Base-by-base conservation (phyloP, 2,329 filamentous ascomycete genomes). In the Colletotrichum horii region DNA sequence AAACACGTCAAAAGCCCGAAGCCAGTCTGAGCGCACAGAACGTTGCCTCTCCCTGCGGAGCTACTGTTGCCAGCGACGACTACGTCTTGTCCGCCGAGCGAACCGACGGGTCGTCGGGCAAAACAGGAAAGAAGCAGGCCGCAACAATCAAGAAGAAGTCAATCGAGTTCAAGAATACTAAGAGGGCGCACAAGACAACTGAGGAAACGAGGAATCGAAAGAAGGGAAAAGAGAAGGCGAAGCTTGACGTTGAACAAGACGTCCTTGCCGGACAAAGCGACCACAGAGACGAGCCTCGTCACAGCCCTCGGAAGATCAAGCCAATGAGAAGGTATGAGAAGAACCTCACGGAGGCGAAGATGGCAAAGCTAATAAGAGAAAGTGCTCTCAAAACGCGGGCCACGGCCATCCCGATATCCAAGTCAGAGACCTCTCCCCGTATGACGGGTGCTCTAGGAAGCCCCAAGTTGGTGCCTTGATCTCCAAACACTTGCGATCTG, bases 51-150 rank as follows among this genome's bases (percentile, higher is more conserved):
- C 66, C 71, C 8, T 34, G 65, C 4, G 24, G 76, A 34, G 84
- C 84, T 15, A 85, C 84, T 3, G 83, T 86, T 6, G 81, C 83
- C 55, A 85, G 81, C 32, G 83, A 86, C 38, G 84, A 85, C 68
- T 85, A 81, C 34, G 76, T 82, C 9, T 64, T 78, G 7, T 48
- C 71, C 7, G n/a, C 38, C 11, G 48, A 72, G n/a, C 30, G 48
- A 19, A 38, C 11, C n/a, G 16, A 36, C 15, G 36, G 14, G 16
- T n/a, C 8, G 16, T 8, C 55, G 5, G 11, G 7, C 12, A 38
- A 16, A 26, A 14, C 19, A 9, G 24, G 24, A 19, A 28, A 19
- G 19, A 12, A 38, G 16, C 14, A 22, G 12, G 32, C 9, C 16
- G 15, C 15, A 22, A 30, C 43, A 28, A 14, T 15, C 14, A 32